Evolutionary conservation across 495 filamentous ascomycete species (phyloP).

Genomic region (Lasiosphaeris hirsuta): DNA sequence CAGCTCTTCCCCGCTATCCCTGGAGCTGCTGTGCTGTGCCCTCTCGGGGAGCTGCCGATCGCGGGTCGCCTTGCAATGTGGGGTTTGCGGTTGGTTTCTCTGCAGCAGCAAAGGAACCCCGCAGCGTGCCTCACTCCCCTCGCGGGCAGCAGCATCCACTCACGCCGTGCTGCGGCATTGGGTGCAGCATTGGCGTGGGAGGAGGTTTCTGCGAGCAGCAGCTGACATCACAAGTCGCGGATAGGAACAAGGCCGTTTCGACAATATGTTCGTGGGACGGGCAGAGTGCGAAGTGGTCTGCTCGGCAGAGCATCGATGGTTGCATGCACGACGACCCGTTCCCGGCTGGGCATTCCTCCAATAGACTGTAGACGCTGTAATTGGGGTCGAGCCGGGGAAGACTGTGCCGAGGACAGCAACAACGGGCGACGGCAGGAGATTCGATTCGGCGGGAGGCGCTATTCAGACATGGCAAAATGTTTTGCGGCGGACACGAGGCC

Average conservation of each 20-base stretch:
- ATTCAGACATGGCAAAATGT: too few species aligned
- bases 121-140: too few species aligned
- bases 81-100: not conserved
- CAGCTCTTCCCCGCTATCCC: not conserved
- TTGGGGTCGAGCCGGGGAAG: not conserved
- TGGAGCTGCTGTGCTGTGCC: not conserved
- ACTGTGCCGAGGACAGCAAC: not conserved
- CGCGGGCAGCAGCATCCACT: not conserved
- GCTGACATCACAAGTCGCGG: not conserved
- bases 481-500: too few species aligned
- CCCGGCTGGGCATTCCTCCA: not conserved
- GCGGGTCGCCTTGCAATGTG: not conserved
- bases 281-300: not conserved
- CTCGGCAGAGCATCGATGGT: not conserved
- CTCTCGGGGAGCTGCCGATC: constrained; percentile 1
- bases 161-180: not conserved
- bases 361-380: not conserved
- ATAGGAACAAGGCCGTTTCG: not conserved
- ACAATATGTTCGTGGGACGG: not conserved
- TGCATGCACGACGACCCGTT: not conserved
- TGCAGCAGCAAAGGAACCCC: not conserved
- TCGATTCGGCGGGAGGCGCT: too few species aligned
- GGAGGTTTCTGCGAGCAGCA: too few species aligned
- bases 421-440: not conserved
- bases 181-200: too few species aligned